Conservation (phyloP, 345 rosid species). For the Eucalyptus curtisii region DNA sequence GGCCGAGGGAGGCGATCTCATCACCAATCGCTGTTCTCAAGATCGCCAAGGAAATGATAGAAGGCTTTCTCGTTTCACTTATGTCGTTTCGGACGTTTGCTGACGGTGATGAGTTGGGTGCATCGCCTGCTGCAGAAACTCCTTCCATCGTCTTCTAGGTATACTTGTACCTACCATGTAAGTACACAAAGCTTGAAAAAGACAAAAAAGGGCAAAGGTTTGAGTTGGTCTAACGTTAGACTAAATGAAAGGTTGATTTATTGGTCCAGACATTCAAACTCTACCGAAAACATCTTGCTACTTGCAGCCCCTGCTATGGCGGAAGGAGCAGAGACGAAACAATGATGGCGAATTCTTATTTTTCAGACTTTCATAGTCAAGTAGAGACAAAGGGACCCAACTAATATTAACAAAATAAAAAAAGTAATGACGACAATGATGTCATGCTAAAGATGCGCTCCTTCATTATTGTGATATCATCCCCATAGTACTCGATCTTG, state of each 20-base stretch:
- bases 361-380: neutral
- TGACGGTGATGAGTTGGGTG: neutral
- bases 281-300: neutral
- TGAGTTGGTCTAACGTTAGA: neutral
- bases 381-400: neutral
- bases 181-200: no score
- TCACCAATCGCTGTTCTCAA: accelerated
- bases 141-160: neutral
- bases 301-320: neutral
- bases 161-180: neutral
- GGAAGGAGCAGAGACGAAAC: neutral
- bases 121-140: neutral
- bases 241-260: neutral
- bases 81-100: neutral
- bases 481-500: no score
- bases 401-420: neutral
- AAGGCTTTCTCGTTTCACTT: neutral
- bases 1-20: accelerated
- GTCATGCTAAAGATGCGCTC: neutral
- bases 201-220: no score
- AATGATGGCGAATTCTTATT: neutral
- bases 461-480: neutral
- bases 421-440: neutral
- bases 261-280: neutral
- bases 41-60: neutral